These are phyloP conservation scores for Halteria grandinella DNA, from an alignment of 73 alveolate genomes.

Conservation along the genomic window DNA sequence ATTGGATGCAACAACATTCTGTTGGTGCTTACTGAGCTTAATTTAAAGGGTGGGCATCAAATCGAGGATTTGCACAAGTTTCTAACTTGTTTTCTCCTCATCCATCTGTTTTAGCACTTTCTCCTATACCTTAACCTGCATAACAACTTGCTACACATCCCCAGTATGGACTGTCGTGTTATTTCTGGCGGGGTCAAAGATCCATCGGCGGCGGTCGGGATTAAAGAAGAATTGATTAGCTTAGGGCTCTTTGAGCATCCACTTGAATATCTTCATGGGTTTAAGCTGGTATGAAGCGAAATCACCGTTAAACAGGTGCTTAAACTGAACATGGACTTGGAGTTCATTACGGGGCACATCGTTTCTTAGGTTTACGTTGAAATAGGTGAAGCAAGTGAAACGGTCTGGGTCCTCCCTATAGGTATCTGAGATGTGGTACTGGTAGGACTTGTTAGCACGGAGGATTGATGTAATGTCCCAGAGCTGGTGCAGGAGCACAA, in stretches of 20 bases:
- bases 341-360: conserved; percentile 37
- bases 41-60: conserved; percentile 41
- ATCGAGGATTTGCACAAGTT: conserved; percentile 30
- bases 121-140: background rate
- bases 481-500: background rate
- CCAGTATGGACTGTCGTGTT: too few species aligned
- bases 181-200: too few species aligned
- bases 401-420: conserved; percentile 10
- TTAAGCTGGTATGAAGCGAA: conserved; percentile 20
- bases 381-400: conserved; percentile 6
- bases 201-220: conserved; percentile 9
- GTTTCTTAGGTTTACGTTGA: conserved; percentile 14
- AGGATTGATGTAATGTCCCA: background rate
- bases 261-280: conserved; percentile 34
- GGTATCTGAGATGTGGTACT: conserved; percentile 5
- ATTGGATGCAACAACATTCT: conserved; percentile 36
- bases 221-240: background rate
- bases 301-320: conserved; percentile 41
- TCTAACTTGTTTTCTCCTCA: background rate
- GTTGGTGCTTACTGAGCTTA: conserved; percentile 40
- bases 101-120: conserved; percentile 30
- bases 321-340: conserved; percentile 22
- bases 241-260: conserved; percentile 44
- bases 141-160: too few species aligned
- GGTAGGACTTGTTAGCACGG: background rate